phyloP scores from a whole-genome alignment of 1,139 yeast species.

The Zygoascus hellenicus region DNA sequence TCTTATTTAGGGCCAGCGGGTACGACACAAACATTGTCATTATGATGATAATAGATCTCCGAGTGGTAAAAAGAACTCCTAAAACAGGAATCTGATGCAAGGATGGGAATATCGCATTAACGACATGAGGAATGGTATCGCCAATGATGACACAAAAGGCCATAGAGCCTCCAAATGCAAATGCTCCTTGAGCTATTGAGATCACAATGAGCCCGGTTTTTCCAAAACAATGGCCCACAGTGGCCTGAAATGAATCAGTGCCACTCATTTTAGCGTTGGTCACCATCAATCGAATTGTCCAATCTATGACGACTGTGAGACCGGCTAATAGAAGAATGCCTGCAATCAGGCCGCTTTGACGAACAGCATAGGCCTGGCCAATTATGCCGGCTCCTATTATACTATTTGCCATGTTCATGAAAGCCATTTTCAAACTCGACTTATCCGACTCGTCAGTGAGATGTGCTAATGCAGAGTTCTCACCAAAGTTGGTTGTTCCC shows the following conservation, averaged over 20 bases:
- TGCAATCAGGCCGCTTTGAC: constrained; percentile 71
- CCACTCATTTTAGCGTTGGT: constrained; percentile 74
- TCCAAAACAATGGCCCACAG: constrained; percentile 79
- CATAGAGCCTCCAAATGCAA: constrained; percentile 92
- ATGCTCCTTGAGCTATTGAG: constrained; percentile 71
- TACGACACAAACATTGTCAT: constrained; percentile 71
- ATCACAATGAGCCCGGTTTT: constrained; percentile 60
- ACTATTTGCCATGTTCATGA: constrained; percentile 92
- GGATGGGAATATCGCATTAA: constrained; percentile 59
- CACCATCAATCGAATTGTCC: constrained; percentile 79
- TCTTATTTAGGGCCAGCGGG: constrained; percentile 75
- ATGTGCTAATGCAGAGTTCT: constrained; percentile 22
- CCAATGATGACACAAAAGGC: constrained; percentile 94
- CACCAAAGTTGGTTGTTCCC: constrained; percentile 6
- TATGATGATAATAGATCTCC: constrained; percentile 63
- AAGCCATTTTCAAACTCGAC: constrained; percentile 72
- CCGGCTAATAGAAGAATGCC: constrained; percentile 58
- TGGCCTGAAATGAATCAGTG: constrained; percentile 75
- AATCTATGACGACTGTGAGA: constrained; percentile 70
- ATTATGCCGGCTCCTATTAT: constrained; percentile 93
- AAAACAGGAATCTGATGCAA: constrained; percentile 38
- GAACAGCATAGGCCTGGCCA: constrained; percentile 87
- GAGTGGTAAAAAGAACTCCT: constrained; percentile 51
- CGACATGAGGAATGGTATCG: constrained; percentile 88
- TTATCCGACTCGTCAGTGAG: constrained; percentile 36